Evolutionary conservation across 208 protist genomes (phyloP).

Genomic region (Trypanosomatidae sp.): DNA sequence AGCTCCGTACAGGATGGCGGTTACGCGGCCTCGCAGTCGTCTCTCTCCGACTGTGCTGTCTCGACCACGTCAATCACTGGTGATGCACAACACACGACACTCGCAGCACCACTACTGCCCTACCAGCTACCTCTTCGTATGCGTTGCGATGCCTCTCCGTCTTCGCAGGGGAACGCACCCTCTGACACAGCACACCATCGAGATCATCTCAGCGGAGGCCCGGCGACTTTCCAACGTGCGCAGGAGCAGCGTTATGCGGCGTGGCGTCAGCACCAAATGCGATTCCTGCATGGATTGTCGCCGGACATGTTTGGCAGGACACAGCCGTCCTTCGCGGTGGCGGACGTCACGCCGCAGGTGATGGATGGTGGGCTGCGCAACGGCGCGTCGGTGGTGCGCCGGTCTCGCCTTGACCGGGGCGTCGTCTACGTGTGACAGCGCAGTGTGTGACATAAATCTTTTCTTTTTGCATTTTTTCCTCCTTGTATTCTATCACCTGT

Average conservation of each 20-base stretch:
- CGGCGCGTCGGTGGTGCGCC: conserved; percentile 10
- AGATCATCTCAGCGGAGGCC: too few relatives aligned
- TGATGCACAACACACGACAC: neutral
- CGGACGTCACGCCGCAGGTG: conserved; percentile 21
- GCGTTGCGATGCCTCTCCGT: too few relatives aligned
- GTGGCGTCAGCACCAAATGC: conserved; percentile 23
- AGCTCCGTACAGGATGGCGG: neutral
- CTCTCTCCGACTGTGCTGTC: too few relatives aligned
- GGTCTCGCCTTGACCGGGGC: conserved; percentile 10
- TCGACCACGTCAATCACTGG: neutral
- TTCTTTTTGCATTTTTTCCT: too few relatives aligned
- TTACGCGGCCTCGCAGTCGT: neutral
- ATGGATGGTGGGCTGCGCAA: conserved; percentile 24
- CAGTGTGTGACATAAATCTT: too few relatives aligned
- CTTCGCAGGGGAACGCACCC: neutral
- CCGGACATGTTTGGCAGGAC: conserved; percentile 38
- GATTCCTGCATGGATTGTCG: conserved; percentile 24
- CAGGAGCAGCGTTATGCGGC: conserved; percentile 25
- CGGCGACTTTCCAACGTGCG: conserved; percentile 11
- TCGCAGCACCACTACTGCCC: neutral
- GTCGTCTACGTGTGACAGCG: too few relatives aligned
- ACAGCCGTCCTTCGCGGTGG: conserved; percentile 31
- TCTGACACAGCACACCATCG: neutral
- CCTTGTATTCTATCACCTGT: too few relatives aligned
- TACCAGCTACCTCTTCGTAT: conserved; percentile 28